Percentiles rank a stretch among this genome's conserved stretches.
Evolutionary conservation across 1,139 yeast genomes (phyloP).

Genomic region (Scheffersomyces illinoinensis): DNA sequence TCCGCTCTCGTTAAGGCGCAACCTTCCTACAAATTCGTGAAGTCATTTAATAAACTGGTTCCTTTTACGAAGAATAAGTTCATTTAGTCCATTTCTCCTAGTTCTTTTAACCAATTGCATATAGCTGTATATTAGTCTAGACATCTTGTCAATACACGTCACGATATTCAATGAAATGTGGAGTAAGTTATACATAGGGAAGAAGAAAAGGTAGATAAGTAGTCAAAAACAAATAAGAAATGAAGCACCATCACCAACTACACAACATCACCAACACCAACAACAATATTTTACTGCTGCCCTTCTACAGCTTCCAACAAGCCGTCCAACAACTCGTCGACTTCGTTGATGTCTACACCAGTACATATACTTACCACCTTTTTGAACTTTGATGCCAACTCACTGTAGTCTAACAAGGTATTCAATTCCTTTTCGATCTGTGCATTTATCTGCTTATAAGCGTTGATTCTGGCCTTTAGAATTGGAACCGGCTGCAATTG

Average conservation of each 20-base stretch:
- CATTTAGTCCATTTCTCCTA: not conserved
- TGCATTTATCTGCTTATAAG: conserved; percentile 51
- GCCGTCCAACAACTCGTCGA: conserved; percentile 82
- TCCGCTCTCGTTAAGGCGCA: not conserved
- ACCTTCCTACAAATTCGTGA: not conserved
- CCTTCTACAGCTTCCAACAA: conserved; percentile 89
- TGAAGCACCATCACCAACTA: not conserved
- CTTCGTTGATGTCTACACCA: conserved; percentile 72
- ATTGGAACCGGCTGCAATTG: conserved; percentile 62
- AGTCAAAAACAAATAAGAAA: not conserved
- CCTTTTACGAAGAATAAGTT: not conserved
- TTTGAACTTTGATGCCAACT: conserved; percentile 80
- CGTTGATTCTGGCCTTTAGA: conserved; percentile 74
- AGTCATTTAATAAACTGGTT: not conserved
- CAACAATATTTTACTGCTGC: conserved; percentile 21
- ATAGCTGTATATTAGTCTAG: not conserved
- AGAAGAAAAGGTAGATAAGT: not conserved
- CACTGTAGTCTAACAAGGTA: conserved; percentile 51
- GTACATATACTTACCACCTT: conserved; percentile 90
- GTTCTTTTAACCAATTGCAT: not conserved
- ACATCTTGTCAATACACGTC: not conserved
- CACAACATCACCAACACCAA: not conserved
- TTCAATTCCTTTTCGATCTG: conserved; percentile 52
- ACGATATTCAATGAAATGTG: not conserved
- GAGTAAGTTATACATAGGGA: not conserved